Conservation (phyloP, 805 yeast genomes). For the Starmerella vaccinii region DNA sequence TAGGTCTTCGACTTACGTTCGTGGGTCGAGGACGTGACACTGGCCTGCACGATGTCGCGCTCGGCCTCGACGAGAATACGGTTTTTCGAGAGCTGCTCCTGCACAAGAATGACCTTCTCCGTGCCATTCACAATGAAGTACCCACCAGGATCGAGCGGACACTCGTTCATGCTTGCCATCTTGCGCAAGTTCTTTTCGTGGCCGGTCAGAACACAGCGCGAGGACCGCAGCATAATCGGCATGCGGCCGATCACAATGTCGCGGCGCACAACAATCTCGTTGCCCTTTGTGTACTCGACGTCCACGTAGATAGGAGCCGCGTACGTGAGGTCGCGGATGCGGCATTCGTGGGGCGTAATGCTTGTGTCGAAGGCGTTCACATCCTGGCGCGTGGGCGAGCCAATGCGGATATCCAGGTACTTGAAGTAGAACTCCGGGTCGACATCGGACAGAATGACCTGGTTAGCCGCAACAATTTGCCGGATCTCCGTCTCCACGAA, state of each 20-base stretch:
- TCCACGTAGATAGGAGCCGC: constrained; percentile 94
- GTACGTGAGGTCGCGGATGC: constrained; percentile 86
- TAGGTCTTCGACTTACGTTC: constrained; percentile 96
- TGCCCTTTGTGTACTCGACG: constrained; percentile 92
- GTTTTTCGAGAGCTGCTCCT: constrained; percentile 92
- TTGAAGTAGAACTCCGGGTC: constrained; percentile 94
- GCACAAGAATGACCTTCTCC: constrained; percentile 91
- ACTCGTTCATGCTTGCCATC: constrained; percentile 84
- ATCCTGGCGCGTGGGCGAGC: constrained; percentile 39
- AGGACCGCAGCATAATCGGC: constrained; percentile 97
- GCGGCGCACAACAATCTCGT: constrained; percentile 78
- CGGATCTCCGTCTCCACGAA: constrained; percentile 88
- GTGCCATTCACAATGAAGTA: constrained; percentile 90
- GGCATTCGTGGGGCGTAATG: constrained; percentile 78
- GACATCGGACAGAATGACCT: constrained; percentile 79
- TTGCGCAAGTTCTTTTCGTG: constrained; percentile 40
- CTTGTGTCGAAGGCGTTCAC: constrained; percentile 28
- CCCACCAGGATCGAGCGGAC: constrained; percentile 98
- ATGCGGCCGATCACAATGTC: constrained; percentile 92
- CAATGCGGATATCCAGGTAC: constrained; percentile 86
- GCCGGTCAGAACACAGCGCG: constrained; percentile 78
- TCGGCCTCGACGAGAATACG: constrained; percentile 98
- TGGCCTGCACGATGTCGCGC: constrained; percentile 89
- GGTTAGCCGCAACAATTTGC: constrained; percentile 86
- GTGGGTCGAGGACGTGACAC: constrained; percentile 95